Percentiles rank a stretch among this genome's conserved stretches.
phyloP scores from a whole-genome alignment of 768 basidiomycete species.

The Russula foetens region DNA sequence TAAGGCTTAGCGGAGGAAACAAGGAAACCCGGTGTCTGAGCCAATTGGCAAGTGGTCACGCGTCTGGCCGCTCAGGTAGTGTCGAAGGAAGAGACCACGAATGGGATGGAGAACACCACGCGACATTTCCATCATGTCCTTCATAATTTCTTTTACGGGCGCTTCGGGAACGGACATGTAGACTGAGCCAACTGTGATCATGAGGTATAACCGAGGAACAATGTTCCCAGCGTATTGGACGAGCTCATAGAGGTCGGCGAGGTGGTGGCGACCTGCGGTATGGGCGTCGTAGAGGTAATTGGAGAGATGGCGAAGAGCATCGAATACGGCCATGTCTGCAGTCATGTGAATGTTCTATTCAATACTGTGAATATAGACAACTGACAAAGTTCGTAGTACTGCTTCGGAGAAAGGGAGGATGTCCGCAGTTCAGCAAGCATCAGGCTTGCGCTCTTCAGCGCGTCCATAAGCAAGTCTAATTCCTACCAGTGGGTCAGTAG shows the following conservation, averaged over 20 bases:
- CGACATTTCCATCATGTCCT: slow-evolving; percentile 99
- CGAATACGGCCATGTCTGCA: slow-evolving; percentile 96
- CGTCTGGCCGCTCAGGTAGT: slow-evolving; percentile 96
- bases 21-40: slow-evolving; percentile 62
- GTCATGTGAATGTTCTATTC: neutral
- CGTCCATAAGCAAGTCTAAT: slow-evolving; percentile 96
- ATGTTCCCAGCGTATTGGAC: slow-evolving; percentile 99
- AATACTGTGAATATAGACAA: neutral
- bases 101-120: slow-evolving; percentile 96
- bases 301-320: slow-evolving; percentile 88
- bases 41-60: slow-evolving; percentile 93
- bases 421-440: slow-evolving; percentile 97
- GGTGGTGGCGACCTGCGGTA: slow-evolving; percentile 81
- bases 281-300: slow-evolving; percentile 98
- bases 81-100: slow-evolving; percentile 88
- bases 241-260: slow-evolving; percentile 97
- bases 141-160: slow-evolving; percentile 99
- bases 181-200: slow-evolving; percentile 99
- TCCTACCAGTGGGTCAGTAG: slow-evolving; percentile 43
- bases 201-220: slow-evolving; percentile 88
- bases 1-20: neutral
- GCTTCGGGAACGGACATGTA: slow-evolving; percentile 99
- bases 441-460: slow-evolving; percentile 90
- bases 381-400: slow-evolving; percentile 96
- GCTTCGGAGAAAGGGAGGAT: slow-evolving; percentile 88